These are phyloP conservation scores for Naganishia kalamii DNA, from an alignment of 768 basidiomycete species.

Conservation along the genomic window DNA sequence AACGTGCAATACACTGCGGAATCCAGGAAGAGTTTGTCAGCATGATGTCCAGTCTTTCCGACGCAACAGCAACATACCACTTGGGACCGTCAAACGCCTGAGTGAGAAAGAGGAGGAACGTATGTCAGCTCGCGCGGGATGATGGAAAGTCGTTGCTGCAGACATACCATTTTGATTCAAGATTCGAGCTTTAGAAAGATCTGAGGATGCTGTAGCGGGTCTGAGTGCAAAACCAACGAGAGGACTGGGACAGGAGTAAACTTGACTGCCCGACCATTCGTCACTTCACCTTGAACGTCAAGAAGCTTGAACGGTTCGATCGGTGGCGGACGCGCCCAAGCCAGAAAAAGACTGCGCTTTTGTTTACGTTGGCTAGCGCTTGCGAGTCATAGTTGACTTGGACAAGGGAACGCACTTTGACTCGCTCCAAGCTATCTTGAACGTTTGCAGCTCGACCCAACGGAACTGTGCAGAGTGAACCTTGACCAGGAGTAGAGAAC, in stretches of 20 bases:
- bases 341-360: background rate
- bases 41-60: background rate
- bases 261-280: background rate
- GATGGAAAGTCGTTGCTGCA: background rate
- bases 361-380: background rate
- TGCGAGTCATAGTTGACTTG: background rate
- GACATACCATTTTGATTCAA: background rate
- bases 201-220: background rate
- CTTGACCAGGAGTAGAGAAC: too few species aligned
- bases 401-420: background rate
- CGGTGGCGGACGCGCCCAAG: slow-evolving; percentile 9
- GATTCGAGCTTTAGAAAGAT: background rate
- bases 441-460: background rate
- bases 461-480: too few species aligned
- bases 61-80: background rate
- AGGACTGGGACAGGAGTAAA: background rate
- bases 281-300: background rate
- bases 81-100: background rate
- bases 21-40: background rate
- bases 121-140: too few species aligned
- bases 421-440: background rate
- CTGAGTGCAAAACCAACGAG: too few species aligned
- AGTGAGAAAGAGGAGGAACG: background rate
- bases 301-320: background rate
- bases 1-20: slow-evolving; percentile 39